Conservation (phyloP, 2,329 filamentous ascomycete species). For the Juglanconis sp. region DNA sequence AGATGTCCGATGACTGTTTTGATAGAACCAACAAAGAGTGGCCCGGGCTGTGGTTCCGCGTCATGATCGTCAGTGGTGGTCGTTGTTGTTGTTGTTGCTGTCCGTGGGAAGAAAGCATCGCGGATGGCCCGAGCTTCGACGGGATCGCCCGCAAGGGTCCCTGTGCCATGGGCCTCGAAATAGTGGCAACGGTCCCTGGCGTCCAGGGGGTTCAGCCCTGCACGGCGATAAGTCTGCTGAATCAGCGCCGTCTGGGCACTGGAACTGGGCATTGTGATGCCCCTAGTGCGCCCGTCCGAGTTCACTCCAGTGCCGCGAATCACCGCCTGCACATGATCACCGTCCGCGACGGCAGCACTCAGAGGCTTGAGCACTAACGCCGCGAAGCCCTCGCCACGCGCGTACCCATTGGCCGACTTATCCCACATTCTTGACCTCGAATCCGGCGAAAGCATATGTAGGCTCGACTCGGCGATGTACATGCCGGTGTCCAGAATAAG, state of each 20-base stretch:
- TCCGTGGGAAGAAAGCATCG: constrained; percentile 33
- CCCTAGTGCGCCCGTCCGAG: constrained; percentile 46
- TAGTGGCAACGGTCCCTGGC: constrained; percentile 39
- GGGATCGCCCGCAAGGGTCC: constrained; percentile 38
- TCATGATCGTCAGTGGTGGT: too few relatives aligned
- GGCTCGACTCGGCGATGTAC: constrained; percentile 6
- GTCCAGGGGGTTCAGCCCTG: constrained; percentile 35
- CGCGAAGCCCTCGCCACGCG: constrained; percentile 52
- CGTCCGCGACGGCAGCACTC: constrained; percentile 47
- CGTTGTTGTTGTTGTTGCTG: not conserved
- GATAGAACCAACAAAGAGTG: constrained; percentile 31
- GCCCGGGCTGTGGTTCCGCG: too few relatives aligned
- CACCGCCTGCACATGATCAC: constrained; percentile 41
- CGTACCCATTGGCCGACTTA: constrained; percentile 50
- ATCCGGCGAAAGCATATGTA: not conserved
- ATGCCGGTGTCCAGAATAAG: constrained; percentile 28
- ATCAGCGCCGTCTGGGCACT: constrained; percentile 43
- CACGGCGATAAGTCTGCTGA: constrained; percentile 37
- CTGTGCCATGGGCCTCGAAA: constrained; percentile 44
- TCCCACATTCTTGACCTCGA: constrained; percentile 39
- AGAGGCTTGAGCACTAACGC: constrained; percentile 50
- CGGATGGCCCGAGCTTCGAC: constrained; percentile 40
- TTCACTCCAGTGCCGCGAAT: constrained; percentile 47
- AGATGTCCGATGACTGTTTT: constrained; percentile 38
- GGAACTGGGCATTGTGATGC: constrained; percentile 52